Evolutionary conservation across 2,329 filamentous ascomycete species (phyloP).

Genomic region (Talaromyces marneffei): DNA sequence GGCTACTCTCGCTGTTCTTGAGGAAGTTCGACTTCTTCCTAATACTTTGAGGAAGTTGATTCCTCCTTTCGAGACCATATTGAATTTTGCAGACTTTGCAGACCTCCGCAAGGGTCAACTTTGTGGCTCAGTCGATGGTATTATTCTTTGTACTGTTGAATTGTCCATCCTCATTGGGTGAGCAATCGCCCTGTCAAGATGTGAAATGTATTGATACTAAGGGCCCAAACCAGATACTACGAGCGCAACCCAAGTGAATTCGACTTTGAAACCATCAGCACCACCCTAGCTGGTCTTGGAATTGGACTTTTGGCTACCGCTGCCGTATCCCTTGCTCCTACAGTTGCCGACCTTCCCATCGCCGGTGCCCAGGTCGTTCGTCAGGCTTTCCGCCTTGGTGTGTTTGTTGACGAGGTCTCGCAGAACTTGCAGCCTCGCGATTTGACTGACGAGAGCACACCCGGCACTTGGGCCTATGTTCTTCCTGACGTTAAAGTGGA

Average conservation of each 20-base stretch:
- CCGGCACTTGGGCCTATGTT: conserved; percentile 25
- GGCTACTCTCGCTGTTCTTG: conserved; percentile 34
- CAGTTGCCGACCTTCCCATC: conserved; percentile 36
- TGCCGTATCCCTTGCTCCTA: conserved; percentile 39
- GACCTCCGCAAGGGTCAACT: conserved; percentile 38
- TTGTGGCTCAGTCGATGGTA: conserved; percentile 42
- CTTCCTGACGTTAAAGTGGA: conserved; percentile 19
- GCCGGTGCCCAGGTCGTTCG: conserved; percentile 41
- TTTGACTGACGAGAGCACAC: neutral
- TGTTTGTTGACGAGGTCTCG: conserved; percentile 40
- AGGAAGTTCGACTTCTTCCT: conserved; percentile 32
- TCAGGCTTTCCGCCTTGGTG: conserved; percentile 44
- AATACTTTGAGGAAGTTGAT: conserved; percentile 16
- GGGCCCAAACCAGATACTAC: conserved; percentile 23
- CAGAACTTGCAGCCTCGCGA: conserved; percentile 36
- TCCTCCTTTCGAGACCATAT: conserved; percentile 19
- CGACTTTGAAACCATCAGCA: conserved; percentile 19
- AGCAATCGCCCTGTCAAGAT: neutral
- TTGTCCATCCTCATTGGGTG: conserved; percentile 44
- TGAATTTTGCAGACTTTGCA: conserved; percentile 12
- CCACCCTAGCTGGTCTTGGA: conserved; percentile 38
- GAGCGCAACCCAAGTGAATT: conserved; percentile 24
- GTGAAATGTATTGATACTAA: neutral
- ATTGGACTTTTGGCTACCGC: conserved; percentile 42
- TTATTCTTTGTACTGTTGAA: conserved; percentile 38